Percentiles rank a stretch among this genome's conserved stretches.
Evolutionary conservation across 331 rosid genomes (phyloP).

Genomic region (Cydonia oblonga): DNA sequence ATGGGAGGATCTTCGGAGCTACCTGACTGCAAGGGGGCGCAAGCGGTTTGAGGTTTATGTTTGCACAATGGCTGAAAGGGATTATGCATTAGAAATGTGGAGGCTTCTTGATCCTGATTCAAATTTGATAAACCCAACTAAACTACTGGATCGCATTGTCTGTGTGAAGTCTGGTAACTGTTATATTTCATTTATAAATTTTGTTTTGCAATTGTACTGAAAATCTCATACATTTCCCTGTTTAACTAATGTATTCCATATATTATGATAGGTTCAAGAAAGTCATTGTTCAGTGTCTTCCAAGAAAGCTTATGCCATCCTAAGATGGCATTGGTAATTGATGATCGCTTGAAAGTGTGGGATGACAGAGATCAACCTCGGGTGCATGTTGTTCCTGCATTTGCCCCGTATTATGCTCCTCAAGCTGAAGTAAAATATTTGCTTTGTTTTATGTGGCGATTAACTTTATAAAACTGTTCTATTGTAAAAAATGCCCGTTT

Average conservation of each 20-base stretch:
- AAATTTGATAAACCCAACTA: slow-evolving; percentile 79
- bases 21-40: slow-evolving; percentile 96
- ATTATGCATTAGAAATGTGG: slow-evolving; percentile 99
- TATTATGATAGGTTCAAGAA: slow-evolving; percentile 56
- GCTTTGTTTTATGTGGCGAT: not conserved
- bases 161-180: slow-evolving; percentile 92
- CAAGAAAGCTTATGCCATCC: slow-evolving; percentile 89
- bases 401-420: slow-evolving; percentile 97
- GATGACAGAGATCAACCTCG: slow-evolving; percentile 96
- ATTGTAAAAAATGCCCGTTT: not conserved
- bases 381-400: slow-evolving; percentile 99
- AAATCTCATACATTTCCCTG: slow-evolving; percentile 1
- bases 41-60: slow-evolving; percentile 99
- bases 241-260: not conserved
- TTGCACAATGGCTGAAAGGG: slow-evolving; percentile 99
- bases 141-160: slow-evolving; percentile 77
- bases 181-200: slow-evolving; percentile 3
- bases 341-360: slow-evolving; percentile 99
- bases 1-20: slow-evolving; percentile 98
- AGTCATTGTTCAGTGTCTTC: slow-evolving; percentile 88
- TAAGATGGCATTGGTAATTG: slow-evolving; percentile 91
- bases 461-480: slow-evolving; percentile 12
- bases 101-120: slow-evolving; percentile 99
- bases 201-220: slow-evolving; percentile 3
- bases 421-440: slow-evolving; percentile 73